phyloP scores from a whole-genome alignment of 192 early-diverging fungal species.

The Coemansia sp. region DNA sequence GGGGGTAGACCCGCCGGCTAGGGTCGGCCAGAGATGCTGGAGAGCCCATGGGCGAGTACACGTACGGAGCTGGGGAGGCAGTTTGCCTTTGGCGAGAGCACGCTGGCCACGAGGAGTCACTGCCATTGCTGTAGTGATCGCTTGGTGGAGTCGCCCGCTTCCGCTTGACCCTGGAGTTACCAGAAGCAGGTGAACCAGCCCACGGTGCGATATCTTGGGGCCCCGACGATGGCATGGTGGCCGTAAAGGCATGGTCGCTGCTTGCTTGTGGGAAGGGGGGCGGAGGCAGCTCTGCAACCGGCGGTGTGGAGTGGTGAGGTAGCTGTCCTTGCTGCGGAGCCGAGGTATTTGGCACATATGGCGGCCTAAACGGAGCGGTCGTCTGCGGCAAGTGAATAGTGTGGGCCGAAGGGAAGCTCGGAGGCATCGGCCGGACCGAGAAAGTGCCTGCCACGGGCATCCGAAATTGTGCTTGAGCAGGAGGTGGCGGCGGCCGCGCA shows the following conservation, averaged over 20 bases:
- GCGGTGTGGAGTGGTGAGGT: background rate
- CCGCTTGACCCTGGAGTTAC: background rate
- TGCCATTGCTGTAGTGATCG: background rate
- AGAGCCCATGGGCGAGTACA: background rate
- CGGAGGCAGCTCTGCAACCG: background rate
- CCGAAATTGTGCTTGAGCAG: background rate
- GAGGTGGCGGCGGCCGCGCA: background rate
- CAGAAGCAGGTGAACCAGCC: background rate
- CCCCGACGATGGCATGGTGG: background rate
- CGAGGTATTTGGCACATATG: background rate
- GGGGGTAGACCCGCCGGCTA: background rate
- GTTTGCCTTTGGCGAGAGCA: background rate
- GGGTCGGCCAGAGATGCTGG: background rate
- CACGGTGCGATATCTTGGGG: background rate
- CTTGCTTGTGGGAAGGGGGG: background rate
- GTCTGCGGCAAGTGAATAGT: background rate
- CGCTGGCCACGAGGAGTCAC: background rate
- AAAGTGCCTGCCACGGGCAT: background rate
- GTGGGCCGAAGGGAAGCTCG: background rate
- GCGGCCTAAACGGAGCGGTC: background rate
- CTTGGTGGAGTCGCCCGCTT: background rate
- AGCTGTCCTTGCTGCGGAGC: background rate
- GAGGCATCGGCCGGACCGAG: background rate
- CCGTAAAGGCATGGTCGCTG: background rate
- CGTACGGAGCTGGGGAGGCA: background rate